Evolutionary conservation across 768 basidiomycete genomes (phyloP).

Genomic region (Hebeloma cylindrosporum): DNA sequence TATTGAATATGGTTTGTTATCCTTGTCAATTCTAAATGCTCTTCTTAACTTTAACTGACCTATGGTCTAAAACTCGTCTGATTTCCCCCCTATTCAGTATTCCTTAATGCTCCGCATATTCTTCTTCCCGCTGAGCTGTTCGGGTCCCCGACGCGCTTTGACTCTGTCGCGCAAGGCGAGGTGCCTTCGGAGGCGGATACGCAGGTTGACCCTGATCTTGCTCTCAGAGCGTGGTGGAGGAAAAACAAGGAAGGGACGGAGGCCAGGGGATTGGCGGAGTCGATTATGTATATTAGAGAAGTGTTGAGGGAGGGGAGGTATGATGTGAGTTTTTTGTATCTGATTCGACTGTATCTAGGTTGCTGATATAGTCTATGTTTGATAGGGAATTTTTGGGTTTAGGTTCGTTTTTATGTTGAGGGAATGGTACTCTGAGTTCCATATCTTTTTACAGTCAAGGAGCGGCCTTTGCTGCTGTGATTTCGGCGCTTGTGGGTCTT

Average conservation of each 20-base stretch:
- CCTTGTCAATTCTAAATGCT: slow-evolving; percentile 1
- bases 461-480: slow-evolving; percentile 69
- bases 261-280: slow-evolving; percentile 56
- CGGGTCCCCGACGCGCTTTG: slow-evolving; percentile 27
- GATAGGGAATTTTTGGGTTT: slow-evolving; percentile 77
- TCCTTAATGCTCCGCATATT: slow-evolving; percentile 69
- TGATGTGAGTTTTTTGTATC: slow-evolving; percentile 49
- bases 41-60: background rate
- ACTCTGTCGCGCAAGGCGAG: slow-evolving; percentile 26
- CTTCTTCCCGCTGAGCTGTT: slow-evolving; percentile 63
- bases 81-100: slow-evolving; percentile 46
- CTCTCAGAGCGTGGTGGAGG: slow-evolving; percentile 74
- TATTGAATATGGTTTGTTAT: slow-evolving; percentile 58
- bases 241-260: slow-evolving; percentile 50
- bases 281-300: slow-evolving; percentile 53
- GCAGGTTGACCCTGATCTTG: slow-evolving; percentile 55
- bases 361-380: slow-evolving; percentile 3
- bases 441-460: slow-evolving; percentile 66
- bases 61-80: background rate
- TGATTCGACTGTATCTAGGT: slow-evolving; percentile 9
- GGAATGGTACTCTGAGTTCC: background rate
- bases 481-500: slow-evolving; percentile 63
- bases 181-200: slow-evolving; percentile 32
- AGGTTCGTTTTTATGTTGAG: slow-evolving; percentile 43
- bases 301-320: slow-evolving; percentile 58